A percentile compares a stretch with the other conserved stretches of the same genome.
Conservation (phyloP, 306 rosid species). For the Cicer pinnatifidum region DNA sequence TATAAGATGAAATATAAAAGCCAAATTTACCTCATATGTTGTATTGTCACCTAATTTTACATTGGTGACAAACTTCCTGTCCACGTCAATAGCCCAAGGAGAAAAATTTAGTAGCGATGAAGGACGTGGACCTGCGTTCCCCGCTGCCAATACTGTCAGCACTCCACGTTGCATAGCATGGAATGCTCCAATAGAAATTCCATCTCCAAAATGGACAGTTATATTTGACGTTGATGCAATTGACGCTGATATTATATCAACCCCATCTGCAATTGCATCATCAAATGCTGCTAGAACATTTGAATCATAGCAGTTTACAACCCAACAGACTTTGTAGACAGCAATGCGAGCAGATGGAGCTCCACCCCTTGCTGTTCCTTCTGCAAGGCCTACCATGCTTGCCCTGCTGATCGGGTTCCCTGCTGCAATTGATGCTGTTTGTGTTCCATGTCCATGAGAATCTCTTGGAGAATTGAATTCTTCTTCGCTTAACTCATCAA, state of each 20-base stretch:
- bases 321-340: too few relatives aligned
- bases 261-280: constrained; percentile 58
- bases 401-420: too few relatives aligned
- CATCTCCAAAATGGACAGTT: not conserved
- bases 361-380: too few relatives aligned
- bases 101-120: constrained; percentile 22
- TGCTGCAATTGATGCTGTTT: too few relatives aligned
- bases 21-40: not conserved
- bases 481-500: too few relatives aligned
- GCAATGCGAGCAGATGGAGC: too few relatives aligned
- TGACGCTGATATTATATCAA: constrained; percentile 55
- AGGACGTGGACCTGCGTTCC: constrained; percentile 46
- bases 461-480: too few relatives aligned
- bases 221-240: not conserved
- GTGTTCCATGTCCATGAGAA: too few relatives aligned
- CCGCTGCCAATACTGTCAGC: constrained; percentile 17
- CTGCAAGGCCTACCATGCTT: too few relatives aligned
- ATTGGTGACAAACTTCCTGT: constrained; percentile 50
- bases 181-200: constrained; percentile 50
- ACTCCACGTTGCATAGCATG: constrained; percentile 52
- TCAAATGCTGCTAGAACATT: constrained; percentile 40
- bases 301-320: too few relatives aligned
- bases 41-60: constrained; percentile 44
- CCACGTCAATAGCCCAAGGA: constrained; percentile 61
- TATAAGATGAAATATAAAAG: too few relatives aligned